Conservation (phyloP, 2,329 filamentous ascomycete genomes). For the Didymella exigua region DNA sequence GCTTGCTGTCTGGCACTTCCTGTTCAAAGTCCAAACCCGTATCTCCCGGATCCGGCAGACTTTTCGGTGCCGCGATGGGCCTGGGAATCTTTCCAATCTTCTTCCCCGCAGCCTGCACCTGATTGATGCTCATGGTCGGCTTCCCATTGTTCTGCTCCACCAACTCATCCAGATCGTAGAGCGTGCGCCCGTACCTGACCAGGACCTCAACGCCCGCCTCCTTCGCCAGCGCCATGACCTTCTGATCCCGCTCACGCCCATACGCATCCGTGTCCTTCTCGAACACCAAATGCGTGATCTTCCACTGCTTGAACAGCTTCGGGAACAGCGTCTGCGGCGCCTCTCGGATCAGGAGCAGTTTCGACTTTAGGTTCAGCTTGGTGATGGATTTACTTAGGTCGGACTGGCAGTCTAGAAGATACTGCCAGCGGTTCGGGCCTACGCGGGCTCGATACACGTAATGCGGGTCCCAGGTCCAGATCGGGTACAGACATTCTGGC, state of each 20-base stretch:
- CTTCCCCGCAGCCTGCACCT: conserved; percentile 64
- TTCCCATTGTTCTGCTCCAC: conserved; percentile 69
- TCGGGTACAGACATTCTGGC: conserved; percentile 71
- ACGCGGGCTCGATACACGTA: conserved; percentile 76
- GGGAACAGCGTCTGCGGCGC: conserved; percentile 72
- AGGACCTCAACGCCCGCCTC: conserved; percentile 72
- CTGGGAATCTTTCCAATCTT: conserved; percentile 67
- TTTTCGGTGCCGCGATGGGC: conserved; percentile 65
- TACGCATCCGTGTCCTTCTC: conserved; percentile 81
- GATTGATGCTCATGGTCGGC: conserved; percentile 75
- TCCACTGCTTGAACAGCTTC: conserved; percentile 75
- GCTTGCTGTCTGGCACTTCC: conserved; percentile 55
- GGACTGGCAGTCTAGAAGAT: conserved; percentile 72
- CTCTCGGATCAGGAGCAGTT: conserved; percentile 74
- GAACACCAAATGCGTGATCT: conserved; percentile 76
- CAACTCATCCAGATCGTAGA: conserved; percentile 75
- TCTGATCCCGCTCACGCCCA: conserved; percentile 66
- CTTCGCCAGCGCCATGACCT: conserved; percentile 64
- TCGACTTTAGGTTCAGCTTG: conserved; percentile 71
- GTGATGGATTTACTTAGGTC: conserved; percentile 71
- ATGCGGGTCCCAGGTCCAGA: conserved; percentile 82
- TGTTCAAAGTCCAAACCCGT: conserved; percentile 66
- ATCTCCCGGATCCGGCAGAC: conserved; percentile 68
- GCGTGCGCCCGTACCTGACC: conserved; percentile 67
- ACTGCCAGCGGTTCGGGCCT: conserved; percentile 76